Evolutionary conservation across 495 filamentous ascomycete species (phyloP).

Genomic region (Opeltia flavorubescens): DNA sequence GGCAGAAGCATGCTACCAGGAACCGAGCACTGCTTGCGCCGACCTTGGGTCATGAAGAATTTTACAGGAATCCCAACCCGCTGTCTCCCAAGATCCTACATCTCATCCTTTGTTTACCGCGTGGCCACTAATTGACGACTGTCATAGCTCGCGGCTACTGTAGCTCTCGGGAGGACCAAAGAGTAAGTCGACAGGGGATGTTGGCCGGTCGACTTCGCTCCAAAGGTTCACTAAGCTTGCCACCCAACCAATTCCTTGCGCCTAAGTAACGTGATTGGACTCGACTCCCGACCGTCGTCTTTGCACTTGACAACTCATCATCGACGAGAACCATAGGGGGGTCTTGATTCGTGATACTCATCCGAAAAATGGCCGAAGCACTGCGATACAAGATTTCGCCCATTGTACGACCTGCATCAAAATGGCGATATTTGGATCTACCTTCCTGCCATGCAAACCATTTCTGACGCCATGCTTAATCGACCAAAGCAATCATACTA

Average conservation of each 20-base stretch:
- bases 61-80: no score
- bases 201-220: constrained; percentile 5
- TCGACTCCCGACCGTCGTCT: constrained; percentile 1
- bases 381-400: background rate
- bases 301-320: constrained; percentile 14
- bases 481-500: background rate
- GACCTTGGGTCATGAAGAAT: no score
- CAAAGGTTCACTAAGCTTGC: background rate
- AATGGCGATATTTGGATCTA: no score
- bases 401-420: no score
- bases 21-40: no score
- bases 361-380: background rate
- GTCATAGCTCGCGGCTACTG: background rate
- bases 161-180: background rate
- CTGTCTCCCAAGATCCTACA: no score
- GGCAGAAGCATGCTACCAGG: no score
- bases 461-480: constrained; percentile 5
- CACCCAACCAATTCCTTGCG: background rate
- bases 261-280: background rate
- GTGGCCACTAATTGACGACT: no score
- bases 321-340: background rate
- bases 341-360: background rate
- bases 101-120: no score
- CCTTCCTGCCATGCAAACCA: no score
- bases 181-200: background rate